Evolutionary conservation across 345 rosid genomes (phyloP), one percentile per base, ranked within the genome.

Genomic region (Brassica carinata): DNA sequence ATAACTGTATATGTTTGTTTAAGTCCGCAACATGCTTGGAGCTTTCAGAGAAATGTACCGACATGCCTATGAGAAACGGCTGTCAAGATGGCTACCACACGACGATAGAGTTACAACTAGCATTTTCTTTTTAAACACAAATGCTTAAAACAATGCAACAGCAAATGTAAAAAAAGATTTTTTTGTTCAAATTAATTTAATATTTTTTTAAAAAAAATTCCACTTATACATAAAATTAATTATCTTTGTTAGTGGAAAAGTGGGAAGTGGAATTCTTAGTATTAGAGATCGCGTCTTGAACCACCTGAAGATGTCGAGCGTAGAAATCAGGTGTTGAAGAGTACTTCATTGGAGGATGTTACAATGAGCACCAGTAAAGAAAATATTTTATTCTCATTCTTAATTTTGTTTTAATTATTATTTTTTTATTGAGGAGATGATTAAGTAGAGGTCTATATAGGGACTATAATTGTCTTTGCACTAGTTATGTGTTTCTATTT

Each of bases 301-400:
- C 23, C 23, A 19, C 23, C 23, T 19, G 23, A 19, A 19, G 53
- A 40, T 6, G 38, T 40, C 48, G 48, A 40, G 48, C 48, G 48
- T 40, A 40, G 48, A 40, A 40, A 36, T 40, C 48, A 40, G 48
- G 48, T 40, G 13, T 40, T 3, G 53, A 45, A 45, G 53, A 45
- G 15, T 13, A 45, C 15, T 45, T 45, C 15, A 45, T 11, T 13
- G 15, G n/a, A 45, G 53, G 53, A n/a, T 7, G 14, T 45, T n/a
- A 45, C 53, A 45, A 45, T 13, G 15, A 71, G 1, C 59, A 53
- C 59, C 17, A 71, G 8, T 40, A 72, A 66, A 66, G 14, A 70
- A 48, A 72, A 72, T 76, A 65, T 57, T 69, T 40, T 7, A 40
- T 64, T 71, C 72, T 77, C 84, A 77, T 82, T 73, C 6, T 79